A percentile compares a stretch with the other conserved stretches of the same genome.
Conservation (phyloP, 257 asterid genomes). For the Solanum verrucosum region DNA sequence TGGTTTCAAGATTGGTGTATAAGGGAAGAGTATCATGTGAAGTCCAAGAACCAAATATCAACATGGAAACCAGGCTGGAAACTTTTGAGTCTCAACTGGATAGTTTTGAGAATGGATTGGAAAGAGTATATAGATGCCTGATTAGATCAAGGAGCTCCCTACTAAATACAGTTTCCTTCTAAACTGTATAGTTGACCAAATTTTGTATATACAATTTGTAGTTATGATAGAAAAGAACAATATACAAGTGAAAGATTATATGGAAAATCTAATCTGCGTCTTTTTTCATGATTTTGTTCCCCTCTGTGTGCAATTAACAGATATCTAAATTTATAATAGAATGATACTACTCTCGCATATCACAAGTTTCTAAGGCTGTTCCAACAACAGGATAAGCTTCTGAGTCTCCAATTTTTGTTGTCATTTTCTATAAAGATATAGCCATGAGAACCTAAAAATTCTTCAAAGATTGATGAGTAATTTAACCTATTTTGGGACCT, state of each 20-base stretch:
- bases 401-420: not conserved
- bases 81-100: constrained; percentile 1
- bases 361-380: not conserved
- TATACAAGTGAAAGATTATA: not conserved
- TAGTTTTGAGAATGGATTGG: not conserved
- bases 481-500: not conserved
- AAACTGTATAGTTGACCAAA: not conserved
- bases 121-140: not conserved
- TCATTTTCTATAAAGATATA: not conserved
- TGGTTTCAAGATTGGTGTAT: constrained; percentile 17
- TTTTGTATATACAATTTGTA: not conserved
- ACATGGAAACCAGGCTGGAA: constrained; percentile 2
- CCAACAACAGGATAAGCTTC: not conserved
- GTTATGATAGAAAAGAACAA: not conserved
- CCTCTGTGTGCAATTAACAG: not conserved
- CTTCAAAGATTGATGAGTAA: not conserved
- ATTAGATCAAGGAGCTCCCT: not conserved
- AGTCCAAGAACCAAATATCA: constrained; percentile 1
- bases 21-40: constrained; percentile 14
- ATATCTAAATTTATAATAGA: not conserved
- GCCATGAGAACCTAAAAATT: not conserved
- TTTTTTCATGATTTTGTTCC: not conserved
- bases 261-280: not conserved
- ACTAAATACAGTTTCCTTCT: not conserved
- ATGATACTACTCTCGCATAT: not conserved